Base-by-base conservation (phyloP, 331 rosid genomes). In the Spiraea crenata region DNA sequence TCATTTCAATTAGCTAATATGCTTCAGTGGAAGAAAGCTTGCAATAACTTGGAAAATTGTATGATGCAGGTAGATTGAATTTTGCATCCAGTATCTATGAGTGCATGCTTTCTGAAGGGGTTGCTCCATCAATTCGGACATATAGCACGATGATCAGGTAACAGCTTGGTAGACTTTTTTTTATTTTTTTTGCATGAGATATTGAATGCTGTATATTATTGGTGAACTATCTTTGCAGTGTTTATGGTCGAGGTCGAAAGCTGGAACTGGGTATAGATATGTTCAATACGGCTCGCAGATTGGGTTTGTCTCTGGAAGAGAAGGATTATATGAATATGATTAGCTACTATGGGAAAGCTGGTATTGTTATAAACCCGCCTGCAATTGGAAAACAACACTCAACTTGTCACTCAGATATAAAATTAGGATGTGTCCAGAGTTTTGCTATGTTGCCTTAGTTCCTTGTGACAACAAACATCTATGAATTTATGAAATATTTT, bases 71-170 rank as follows among this genome's bases (percentile, higher is more conserved):
- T 17, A 93, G 89, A 77, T 84, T 93, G 67, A 76, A 80, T 75
- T 82, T 87, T 67, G 95, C 98, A 7, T 76, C 93, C 67, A 81
- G 74, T 62, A 85, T 93, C 62, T 90, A 80, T 72, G 88, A 90
- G 77, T 85, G 35, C 64, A 88, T 90, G 97, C 76, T 87, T 82
- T 83, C 88, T 55, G 14, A 15, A 13, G 88, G 86, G 7, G 67
- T 88, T 62, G 63, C 85, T 80, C 96, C 95, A 34, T 90, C 98
- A 67, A 85, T 93, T 81, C 93, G 89, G 82, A 93, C 98, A 76
- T 78, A 84, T 67, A 93, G 89, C 85, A 93, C 96, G 15, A 90
- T 93, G 97, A 93, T 93, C 84, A 93, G 96, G 98, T 88, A 69
- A 52, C 59, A 67, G 64, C 70, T 70, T 61, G 64, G 20, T 76